These are phyloP conservation scores for Pleurotus citrinopileatus DNA, from an alignment of 768 basidiomycete species.

Conservation along the genomic window DNA sequence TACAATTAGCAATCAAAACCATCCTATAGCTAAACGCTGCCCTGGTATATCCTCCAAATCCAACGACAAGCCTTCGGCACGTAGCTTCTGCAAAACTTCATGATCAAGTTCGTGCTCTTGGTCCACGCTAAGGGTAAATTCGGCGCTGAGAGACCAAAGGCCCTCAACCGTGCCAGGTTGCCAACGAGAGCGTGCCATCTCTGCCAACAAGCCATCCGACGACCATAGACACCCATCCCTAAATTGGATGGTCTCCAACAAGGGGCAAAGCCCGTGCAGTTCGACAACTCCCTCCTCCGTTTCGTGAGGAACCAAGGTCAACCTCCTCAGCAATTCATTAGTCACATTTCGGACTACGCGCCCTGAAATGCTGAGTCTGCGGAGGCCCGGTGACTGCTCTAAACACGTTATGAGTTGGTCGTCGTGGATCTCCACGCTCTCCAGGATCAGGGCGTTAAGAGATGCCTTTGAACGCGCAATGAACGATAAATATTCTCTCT, in stretches of 20 bases:
- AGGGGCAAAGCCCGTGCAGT: neutral
- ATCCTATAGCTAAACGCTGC: constrained; percentile 3
- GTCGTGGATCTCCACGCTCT: constrained; percentile 1
- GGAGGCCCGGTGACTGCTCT: constrained; percentile 14
- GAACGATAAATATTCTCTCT: constrained; percentile 6
- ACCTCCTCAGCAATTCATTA: neutral
- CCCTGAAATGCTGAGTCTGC: constrained; percentile 1
- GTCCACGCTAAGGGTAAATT: constrained; percentile 1
- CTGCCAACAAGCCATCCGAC: constrained; percentile 1
- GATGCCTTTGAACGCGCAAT: constrained; percentile 6
- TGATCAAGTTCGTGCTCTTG: constrained; percentile 1
- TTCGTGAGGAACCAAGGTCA: neutral
- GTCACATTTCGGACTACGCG: neutral
- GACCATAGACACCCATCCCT: constrained; percentile 8
- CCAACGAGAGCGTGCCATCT: constrained; percentile 6
- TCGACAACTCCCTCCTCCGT: neutral
- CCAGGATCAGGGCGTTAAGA: constrained; percentile 4
- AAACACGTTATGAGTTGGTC: constrained; percentile 9
- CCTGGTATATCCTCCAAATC: neutral
- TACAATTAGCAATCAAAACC: neutral
- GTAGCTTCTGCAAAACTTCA: neutral
- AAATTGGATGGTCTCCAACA: constrained; percentile 4
- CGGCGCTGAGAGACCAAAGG: neutral
- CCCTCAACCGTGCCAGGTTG: neutral
- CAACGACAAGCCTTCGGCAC: neutral